Percentiles rank a stretch among this genome's conserved stretches.
Evolutionary conservation across 768 basidiomycete genomes (phyloP).

Genomic region (Pleurotus ostreatus): DNA sequence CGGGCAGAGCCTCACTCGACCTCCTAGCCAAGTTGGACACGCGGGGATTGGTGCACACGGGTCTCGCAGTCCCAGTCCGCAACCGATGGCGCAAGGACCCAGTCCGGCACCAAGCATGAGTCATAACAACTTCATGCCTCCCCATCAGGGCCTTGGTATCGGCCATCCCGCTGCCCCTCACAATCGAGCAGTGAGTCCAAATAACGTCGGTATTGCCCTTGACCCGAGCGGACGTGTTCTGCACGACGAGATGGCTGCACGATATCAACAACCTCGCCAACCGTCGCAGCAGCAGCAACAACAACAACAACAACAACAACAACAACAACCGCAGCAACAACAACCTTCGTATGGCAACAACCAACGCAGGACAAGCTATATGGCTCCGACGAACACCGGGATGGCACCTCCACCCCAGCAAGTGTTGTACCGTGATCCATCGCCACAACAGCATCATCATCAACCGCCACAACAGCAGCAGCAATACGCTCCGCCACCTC

Average conservation of each 20-base stretch:
- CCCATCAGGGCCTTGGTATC: conserved; percentile 1
- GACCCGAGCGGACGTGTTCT: conserved; percentile 79
- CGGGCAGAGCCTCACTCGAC: conserved; percentile 42
- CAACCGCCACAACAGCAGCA: conserved; percentile 1
- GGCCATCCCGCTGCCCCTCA: neutral
- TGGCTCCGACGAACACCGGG: conserved; percentile 19
- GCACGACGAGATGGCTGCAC: conserved; percentile 74
- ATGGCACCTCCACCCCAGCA: conserved; percentile 26
- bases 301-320: conserved; percentile 27
- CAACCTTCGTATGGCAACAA: conserved; percentile 18
- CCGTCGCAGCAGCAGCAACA: conserved; percentile 25
- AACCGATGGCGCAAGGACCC: conserved; percentile 51
- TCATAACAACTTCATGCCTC: conserved; percentile 25
- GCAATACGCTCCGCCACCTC: conserved; percentile 6
- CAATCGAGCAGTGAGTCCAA: conserved; percentile 65
- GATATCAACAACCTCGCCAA: conserved; percentile 32
- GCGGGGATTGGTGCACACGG: conserved; percentile 82
- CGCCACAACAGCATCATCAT: conserved; percentile 13
- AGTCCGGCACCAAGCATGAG: conserved; percentile 46
- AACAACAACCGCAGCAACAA: conserved; percentile 37
- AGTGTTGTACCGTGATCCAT: conserved; percentile 31
- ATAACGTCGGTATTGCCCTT: conserved; percentile 76
- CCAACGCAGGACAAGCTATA: conserved; percentile 32
- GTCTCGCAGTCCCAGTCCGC: conserved; percentile 53
- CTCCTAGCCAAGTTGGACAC: conserved; percentile 62